phyloP scores from a whole-genome alignment of 2,329 filamentous ascomycete genomes.

The Fusarium sp. region DNA sequence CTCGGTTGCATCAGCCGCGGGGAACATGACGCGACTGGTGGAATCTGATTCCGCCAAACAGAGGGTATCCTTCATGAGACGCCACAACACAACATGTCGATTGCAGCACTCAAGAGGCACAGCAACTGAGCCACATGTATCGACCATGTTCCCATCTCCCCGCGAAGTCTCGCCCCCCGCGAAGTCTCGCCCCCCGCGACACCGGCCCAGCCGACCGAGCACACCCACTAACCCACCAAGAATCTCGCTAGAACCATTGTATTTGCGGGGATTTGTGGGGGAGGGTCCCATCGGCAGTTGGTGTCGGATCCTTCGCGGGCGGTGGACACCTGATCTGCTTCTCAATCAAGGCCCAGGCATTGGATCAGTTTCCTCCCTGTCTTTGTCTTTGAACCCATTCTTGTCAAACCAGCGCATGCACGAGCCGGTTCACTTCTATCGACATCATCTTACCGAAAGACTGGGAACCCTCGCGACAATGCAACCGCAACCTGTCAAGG shows the following conservation, averaged over 20 bases:
- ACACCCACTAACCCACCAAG: background rate
- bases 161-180: background rate
- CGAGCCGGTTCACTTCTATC: background rate
- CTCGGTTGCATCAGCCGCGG: background rate
- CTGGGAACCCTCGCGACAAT: background rate
- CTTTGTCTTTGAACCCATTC: background rate
- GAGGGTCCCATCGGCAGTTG: constrained; percentile 24
- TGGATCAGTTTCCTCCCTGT: background rate
- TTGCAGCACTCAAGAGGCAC: background rate
- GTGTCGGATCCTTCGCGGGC: constrained; percentile 21
- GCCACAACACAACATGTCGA: background rate
- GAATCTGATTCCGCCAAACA: background rate
- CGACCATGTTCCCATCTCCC: background rate
- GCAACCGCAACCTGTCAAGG: constrained; percentile 24
- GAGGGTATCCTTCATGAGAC: background rate
- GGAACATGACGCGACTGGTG: background rate
- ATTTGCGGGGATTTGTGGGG: constrained; percentile 21
- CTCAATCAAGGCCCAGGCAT: constrained; percentile 13
- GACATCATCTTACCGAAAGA: background rate
- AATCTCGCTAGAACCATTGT: background rate
- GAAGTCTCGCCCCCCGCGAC: background rate
- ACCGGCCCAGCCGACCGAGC: background rate
- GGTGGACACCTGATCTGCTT: constrained; percentile 14
- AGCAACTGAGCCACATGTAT: background rate
- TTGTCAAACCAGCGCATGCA: background rate